Evolutionary conservation across 2,329 filamentous ascomycete species (phyloP), one percentile per base, ranked within the genome.

Genomic region (Stemphylium beticola): DNA sequence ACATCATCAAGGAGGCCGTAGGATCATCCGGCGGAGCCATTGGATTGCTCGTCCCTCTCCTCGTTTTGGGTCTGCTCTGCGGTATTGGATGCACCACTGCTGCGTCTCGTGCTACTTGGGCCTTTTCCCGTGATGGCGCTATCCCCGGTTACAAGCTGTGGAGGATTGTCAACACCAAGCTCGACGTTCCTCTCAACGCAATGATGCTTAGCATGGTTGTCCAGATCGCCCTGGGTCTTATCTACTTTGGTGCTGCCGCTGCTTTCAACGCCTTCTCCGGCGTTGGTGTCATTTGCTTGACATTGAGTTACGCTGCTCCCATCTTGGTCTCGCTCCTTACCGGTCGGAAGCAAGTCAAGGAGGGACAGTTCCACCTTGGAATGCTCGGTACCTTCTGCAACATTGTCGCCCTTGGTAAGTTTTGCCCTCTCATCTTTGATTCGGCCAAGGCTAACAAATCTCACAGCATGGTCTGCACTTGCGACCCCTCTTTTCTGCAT

Each of bases 401-500:
- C 68, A 65, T 85, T 20, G 68, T 91, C 55, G 79, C 88, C n/a
- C 73, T 89, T 33, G 80, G 73, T 74, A 69, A 85, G 90, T 79
- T 65, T 81, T 81, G 3, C 24, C 15, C 17, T 18, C 17, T 31
- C 15, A 17, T 4, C 33, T 33, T 2, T 10, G 7, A 10, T 18
- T n/a, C 4, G 7, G 18, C 34, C 12, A 15, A n/a, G 12, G 22
- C 39, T 49, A 32, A 57, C 58, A 55, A 61, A 26, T n/a, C 14
- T 20, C 9, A 15, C 40, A 75, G 74, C 58, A 40, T 91, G 88
- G 88, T 87, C 85, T 49, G 63, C 81, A 12, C 81, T 92, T 49
- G 87, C 87, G 32, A 84, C 91, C 47, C 87, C 88, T 1, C 82
- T 91, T 14, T 91, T 91, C 80, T 91, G 86, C 75, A 89, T 90